Evolutionary conservation across 257 asterid genomes (phyloP).

Genomic region (Coffea eugenioides): DNA sequence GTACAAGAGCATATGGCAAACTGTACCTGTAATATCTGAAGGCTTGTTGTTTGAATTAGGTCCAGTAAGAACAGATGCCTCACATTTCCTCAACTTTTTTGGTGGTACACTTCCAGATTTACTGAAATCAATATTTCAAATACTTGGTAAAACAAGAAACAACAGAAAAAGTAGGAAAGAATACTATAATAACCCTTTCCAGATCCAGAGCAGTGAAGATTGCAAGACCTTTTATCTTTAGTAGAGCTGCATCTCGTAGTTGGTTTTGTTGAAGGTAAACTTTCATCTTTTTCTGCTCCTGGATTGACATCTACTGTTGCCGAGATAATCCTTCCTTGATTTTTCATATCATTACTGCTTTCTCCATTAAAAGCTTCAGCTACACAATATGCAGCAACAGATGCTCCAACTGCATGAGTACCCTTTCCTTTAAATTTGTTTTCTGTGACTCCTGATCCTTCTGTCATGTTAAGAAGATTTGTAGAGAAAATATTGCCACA

Average conservation of each 20-base stretch:
- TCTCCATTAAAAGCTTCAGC: not conserved
- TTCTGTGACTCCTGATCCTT: not conserved
- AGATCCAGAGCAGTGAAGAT: not conserved
- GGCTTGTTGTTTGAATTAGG: not conserved
- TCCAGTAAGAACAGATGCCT: not conserved
- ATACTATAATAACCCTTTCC: too few relatives aligned
- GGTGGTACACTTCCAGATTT: not conserved
- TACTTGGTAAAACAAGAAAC: not conserved
- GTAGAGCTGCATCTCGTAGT: not conserved
- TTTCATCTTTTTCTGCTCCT: not conserved
- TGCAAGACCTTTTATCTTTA: not conserved
- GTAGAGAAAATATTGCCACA: not conserved
- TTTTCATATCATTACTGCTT: not conserved
- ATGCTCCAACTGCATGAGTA: not conserved
- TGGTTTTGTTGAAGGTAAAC: not conserved
- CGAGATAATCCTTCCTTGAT: not conserved
- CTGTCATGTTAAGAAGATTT: not conserved
- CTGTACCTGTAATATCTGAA: slow-evolving; percentile 12
- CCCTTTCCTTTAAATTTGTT: not conserved
- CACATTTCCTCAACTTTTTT: not conserved
- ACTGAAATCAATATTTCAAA: slow-evolving; percentile 6
- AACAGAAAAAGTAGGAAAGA: not conserved
- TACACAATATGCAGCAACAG: not conserved
- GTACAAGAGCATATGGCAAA: slow-evolving; percentile 2
- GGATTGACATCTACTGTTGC: not conserved